Base-by-base conservation (phyloP, 768 basidiomycete species). In the Dentipellis fragilis region DNA sequence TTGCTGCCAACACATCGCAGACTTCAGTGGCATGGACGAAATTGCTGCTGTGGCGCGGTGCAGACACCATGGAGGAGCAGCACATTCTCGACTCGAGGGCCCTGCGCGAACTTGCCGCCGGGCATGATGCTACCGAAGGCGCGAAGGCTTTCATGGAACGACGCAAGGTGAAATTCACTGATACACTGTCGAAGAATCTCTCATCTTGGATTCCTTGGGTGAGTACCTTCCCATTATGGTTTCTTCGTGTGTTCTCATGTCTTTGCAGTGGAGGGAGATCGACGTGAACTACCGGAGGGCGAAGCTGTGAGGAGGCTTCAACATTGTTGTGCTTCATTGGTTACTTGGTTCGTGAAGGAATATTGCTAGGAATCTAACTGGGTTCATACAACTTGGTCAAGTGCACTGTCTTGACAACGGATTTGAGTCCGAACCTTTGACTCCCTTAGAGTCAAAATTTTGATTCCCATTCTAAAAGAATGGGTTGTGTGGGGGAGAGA, bases 141-240 rank as follows among this genome's bases (percentile, higher is more conserved):
- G 72, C 72, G 8, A 59, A 57, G 8, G 70, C 80, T 0, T 83
- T 82, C 67, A 75, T 65, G 56, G 74, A 81, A 59, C 72, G 69
- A 57, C 67, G 81, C 10, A 48, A 62, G 7, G 74, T 75, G 2
- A 73, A 69, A 42, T 80, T 81, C 56, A 63, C 63, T 10, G 79
- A 77, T 49, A 74, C 68, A 2, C 56, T 81, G 54, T 72, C 73
- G 1, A 71, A 71, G 42, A 70, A 71, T 51, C 23, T 65, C 51
- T 58, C 66, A n/a, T 68, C 71, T 3, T 78, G 75, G 74, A 74
- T 72, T 56, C 77, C 80, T 42, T 82, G 80, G 80, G 80, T 81
- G 53, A 59, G 76, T 29, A 6, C 29, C 29, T 29, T 29, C 29
- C 29, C 6, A 6, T 3, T 62, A 35, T 22, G 10, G 47, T 10